phyloP scores from a whole-genome alignment of 352 stramenopile genomes.

The Thalassiosira livingstoniorum region DNA sequence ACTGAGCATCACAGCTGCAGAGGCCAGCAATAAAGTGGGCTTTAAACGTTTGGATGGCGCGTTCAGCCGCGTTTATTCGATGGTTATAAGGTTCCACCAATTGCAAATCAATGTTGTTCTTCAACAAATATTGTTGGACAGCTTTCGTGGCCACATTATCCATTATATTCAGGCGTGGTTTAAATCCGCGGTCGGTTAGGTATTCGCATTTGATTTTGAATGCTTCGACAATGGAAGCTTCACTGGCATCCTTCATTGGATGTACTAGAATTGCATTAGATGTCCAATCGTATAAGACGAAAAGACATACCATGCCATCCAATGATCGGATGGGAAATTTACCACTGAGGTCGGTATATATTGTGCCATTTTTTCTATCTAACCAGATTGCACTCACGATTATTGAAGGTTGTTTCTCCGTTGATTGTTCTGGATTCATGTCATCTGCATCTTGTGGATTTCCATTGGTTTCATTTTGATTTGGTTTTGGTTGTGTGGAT shows the following conservation, averaged over 20 bases:
- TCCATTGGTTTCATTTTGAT: too few species aligned
- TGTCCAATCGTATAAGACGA: slow-evolving; percentile 61
- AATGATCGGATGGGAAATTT: slow-evolving; percentile 28
- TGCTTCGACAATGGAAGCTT: slow-evolving; percentile 4
- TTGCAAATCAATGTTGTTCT: slow-evolving; percentile 33
- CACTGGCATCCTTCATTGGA: slow-evolving; percentile 8
- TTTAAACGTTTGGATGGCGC: slow-evolving; percentile 55
- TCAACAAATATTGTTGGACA: slow-evolving; percentile 39
- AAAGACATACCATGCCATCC: slow-evolving; percentile 50
- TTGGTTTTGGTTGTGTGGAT: too few species aligned
- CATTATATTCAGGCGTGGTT: slow-evolving; percentile 26
- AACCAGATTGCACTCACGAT: too few species aligned
- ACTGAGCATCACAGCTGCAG: slow-evolving; percentile 3
- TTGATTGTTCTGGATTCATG: neutral
- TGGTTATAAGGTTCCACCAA: slow-evolving; percentile 34
- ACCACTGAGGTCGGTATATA: slow-evolving; percentile 46
- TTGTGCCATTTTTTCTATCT: slow-evolving; percentile 37
- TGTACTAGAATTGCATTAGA: slow-evolving; percentile 46
- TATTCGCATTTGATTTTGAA: slow-evolving; percentile 20
- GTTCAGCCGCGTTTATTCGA: slow-evolving; percentile 38
- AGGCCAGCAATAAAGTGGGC: slow-evolving; percentile 42
- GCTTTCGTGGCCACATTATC: slow-evolving; percentile 34
- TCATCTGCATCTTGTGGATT: too few species aligned
- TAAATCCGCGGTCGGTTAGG: slow-evolving; percentile 12
- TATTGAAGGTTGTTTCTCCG: too few species aligned